Evolutionary conservation across 1,284 basidiomycete species (phyloP), one percentile per base, ranked within the genome.

Genomic region (Pseudozyma tsukubaensis): DNA sequence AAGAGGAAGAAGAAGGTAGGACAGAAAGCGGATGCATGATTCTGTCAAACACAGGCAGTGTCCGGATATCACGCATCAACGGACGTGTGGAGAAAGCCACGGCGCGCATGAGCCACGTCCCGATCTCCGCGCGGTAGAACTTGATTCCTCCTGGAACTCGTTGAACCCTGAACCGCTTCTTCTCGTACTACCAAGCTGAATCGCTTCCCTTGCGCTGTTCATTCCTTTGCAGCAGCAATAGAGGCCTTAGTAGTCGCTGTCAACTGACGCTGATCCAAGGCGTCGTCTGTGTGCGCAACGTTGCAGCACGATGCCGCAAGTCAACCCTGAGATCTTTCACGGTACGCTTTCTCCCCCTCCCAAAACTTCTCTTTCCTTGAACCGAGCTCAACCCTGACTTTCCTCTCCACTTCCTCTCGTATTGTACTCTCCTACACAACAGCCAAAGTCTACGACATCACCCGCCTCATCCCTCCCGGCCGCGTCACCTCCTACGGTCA

Each of bases 401-500:
- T 6, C 34, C 2, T 12, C 32, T 29, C 32, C 24, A 34, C 18
- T 12, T 36, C 13, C 24, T 36, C 35, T n/a, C 29, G 4, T n/a
- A n/a, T n/a, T n/a, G n/a, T n/a, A n/a, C n/a, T 44, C 13, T 45
- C 19, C 7, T 6, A 13, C 8, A 18, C 18, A 24, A 9, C 64
- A 81, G 81, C 80, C 40, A 69, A 70, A 43, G 79, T 81, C 3
- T 83, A 83, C 61, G 80, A 81, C 45, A 70, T 80, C 35, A 65
- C 67, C 11, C 69, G 78, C 12, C 59, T 71, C 21, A 82, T 83
- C 34, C 81, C 81, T 1, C 19, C 43, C 21, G 81, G 81, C 4
- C 68, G 58, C 18, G 82, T 83, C 3, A 82, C 82, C n/a, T 77
- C 77, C 14, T 83, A 83, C 60, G 82, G 79, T 19, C 80, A 82